These are phyloP conservation scores for Fusarium solani-melongenae DNA, from an alignment of 2,329 filamentous ascomycete species.

Conservation along the genomic window DNA sequence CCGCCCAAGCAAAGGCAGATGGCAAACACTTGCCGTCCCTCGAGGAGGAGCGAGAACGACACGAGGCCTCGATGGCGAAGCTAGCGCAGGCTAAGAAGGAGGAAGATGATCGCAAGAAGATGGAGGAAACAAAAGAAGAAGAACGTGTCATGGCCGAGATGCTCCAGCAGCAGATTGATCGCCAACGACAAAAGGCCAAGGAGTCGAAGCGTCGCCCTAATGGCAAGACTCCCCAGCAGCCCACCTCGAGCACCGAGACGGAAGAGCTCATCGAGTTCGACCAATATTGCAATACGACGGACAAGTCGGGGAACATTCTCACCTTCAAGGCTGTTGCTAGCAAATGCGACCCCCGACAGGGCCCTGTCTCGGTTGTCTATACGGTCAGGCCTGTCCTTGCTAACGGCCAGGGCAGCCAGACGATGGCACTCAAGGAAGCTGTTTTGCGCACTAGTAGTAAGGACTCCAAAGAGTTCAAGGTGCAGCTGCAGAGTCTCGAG, in stretches of 20 bases:
- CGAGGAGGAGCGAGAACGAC: conserved; percentile 86
- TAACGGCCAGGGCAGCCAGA: conserved; percentile 65
- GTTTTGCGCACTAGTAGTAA: conserved; percentile 67
- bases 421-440: conserved; percentile 80
- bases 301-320: conserved; percentile 71
- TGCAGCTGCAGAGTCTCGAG: conserved; percentile 81
- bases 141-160: conserved; percentile 76
- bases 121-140: conserved; percentile 72
- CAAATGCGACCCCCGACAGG: conserved; percentile 73
- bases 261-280: conserved; percentile 70
- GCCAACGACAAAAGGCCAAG: conserved; percentile 72
- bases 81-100: conserved; percentile 67
- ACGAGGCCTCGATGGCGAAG: conserved; percentile 77
- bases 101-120: conserved; percentile 63
- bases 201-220: conserved; percentile 69
- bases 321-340: conserved; percentile 78
- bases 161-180: conserved; percentile 77
- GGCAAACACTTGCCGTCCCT: conserved; percentile 84
- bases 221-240: conserved; percentile 41
- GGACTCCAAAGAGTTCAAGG: conserved; percentile 74
- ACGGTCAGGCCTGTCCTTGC: conserved; percentile 76
- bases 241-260: conserved; percentile 43
- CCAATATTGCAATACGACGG: conserved; percentile 71
- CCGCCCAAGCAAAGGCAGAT: conserved; percentile 79
- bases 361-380: conserved; percentile 75